Evolutionary conservation across 1,284 basidiomycete species (phyloP), one percentile per base, ranked within the genome.

Genomic region (Cystobasidiaceae sp.): DNA sequence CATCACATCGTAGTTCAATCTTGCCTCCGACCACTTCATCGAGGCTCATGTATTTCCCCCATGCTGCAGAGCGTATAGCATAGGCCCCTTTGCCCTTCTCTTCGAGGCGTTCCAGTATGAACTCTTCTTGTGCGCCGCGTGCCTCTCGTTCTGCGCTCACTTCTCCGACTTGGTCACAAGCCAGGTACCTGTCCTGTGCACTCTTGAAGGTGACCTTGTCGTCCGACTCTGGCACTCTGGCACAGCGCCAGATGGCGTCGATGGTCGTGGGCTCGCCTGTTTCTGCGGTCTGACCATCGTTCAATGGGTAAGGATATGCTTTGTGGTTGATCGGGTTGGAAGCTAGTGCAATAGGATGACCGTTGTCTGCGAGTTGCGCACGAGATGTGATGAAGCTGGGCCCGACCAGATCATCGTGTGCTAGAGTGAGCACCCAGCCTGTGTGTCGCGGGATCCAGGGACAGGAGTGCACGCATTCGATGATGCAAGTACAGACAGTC

Each of bases 91-190:
- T 87, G 48, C 87, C 87, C 71, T 86, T 86, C 3, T 44, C 28
- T 25, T 34, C 63, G 13, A 34, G 32, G 28, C 69, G 32, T 46
- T 72, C 70, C 34, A 75, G 86, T 2, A 86, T 86, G 88, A 88
- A 92, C 75, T 90, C 88, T 75, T 93, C 89, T 75, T 91, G 88
- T 5, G 87, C 85, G 1, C 90, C 89, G 43, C 89, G 82, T 7
- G 89, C 89, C 74, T 75, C 90, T 60, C 87, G 80, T 73, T 90
- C 86, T 39, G 88, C 86, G 68, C 85, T 84, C 9, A 92, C 86
- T 17, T 89, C 77, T 1, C 90, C 90, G 72, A 89, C 85, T 67
- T 85, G 82, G 77, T 92, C 88, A 75, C 86, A 88, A 17, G 88
- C 90, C 50, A 93, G 78, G 75, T 90, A 93, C 75, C 90, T 90